Evolutionary conservation across 2,329 filamentous ascomycete species (phyloP), one percentile per base, ranked within the genome.

Genomic region (Hortaea werneckii): DNA sequence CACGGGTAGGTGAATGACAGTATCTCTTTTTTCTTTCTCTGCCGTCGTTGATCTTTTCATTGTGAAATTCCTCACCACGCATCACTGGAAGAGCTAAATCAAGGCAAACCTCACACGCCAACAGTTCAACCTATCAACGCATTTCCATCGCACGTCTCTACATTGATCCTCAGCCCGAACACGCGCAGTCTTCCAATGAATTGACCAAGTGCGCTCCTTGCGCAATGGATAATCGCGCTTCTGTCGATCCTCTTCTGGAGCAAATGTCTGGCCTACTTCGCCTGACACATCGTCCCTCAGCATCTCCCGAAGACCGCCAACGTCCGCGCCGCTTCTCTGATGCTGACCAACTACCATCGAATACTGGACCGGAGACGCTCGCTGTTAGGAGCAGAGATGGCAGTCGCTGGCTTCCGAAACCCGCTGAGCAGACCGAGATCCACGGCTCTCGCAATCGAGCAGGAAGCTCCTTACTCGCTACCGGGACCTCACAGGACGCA

Each of bases 371-470:
- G 28, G 39, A 11, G 12, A 30, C 43, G 26, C 30, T 42, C 13
- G 29, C 34, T 32, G 41, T 47, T 40, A 45, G 46, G 37, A 46
- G 48, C 40, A 45, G 40, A 37, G 48, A 50, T 32, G 42, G 43
- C 5, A 29, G 35, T 6, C 20, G 45, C 34, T 50, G 46, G 48
- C 48, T 48, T 37, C 48, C 48, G 6, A 20, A 40, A 11, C 48
- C 48, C 2, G 39, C 35, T 11, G 40, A 45, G 29, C 46, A 43
- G 26, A 37, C 26, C 6, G 42, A 45, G n/a, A 28, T 37, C 20
- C 26, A 32, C 20, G 29, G 6, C 27, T 11, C 10, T 38, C n/a
- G 42, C 32, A 20, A 20, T 20, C 20, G 20, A 20, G 20, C 20
- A 20, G 20, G 20, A 2, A 20, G 20, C 20, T 32, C 30, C 29